Evolutionary conservation across 2,329 filamentous ascomycete genomes (phyloP).

Genomic region (Hirsutella thompsonii): DNA sequence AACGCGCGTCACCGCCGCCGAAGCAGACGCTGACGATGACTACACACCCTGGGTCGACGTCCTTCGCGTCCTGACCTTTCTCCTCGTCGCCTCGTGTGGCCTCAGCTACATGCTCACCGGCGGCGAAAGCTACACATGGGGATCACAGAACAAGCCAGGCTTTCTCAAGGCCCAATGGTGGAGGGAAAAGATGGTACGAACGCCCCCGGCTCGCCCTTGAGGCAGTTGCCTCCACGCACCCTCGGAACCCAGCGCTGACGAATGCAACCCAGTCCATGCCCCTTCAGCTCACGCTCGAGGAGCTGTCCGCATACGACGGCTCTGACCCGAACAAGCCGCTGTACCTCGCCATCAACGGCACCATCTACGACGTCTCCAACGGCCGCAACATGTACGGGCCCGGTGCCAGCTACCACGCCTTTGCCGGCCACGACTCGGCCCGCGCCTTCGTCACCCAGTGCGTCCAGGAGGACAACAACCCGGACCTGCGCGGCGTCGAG

Average conservation of each 20-base stretch:
- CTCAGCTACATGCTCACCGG: conserved; percentile 66
- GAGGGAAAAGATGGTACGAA: conserved; percentile 45
- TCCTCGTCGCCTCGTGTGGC: conserved; percentile 51
- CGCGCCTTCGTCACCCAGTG: conserved; percentile 88
- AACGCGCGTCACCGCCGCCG: conserved; percentile 7
- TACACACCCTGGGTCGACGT: conserved; percentile 48
- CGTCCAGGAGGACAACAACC: conserved; percentile 72
- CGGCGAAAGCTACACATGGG: conserved; percentile 60
- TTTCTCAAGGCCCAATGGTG: conserved; percentile 47
- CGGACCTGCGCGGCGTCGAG: conserved; percentile 79
- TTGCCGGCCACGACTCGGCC: conserved; percentile 75
- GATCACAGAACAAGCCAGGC: conserved; percentile 44
- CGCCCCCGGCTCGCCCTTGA: conserved; percentile 2
- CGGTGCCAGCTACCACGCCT: conserved; percentile 75
- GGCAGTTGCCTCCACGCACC: no score
- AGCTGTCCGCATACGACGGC: conserved; percentile 70
- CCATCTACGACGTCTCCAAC: conserved; percentile 70
- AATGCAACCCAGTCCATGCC: conserved; percentile 49
- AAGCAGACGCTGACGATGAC: conserved; percentile 39
- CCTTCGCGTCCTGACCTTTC: conserved; percentile 54
- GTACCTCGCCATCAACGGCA: conserved; percentile 82
- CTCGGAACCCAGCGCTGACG: no score
- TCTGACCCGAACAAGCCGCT: conserved; percentile 61
- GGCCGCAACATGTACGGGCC: conserved; percentile 63
- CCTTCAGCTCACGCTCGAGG: conserved; percentile 56